Conservation (phyloP, 768 basidiomycete genomes). For the Auriscalpium orientale region DNA sequence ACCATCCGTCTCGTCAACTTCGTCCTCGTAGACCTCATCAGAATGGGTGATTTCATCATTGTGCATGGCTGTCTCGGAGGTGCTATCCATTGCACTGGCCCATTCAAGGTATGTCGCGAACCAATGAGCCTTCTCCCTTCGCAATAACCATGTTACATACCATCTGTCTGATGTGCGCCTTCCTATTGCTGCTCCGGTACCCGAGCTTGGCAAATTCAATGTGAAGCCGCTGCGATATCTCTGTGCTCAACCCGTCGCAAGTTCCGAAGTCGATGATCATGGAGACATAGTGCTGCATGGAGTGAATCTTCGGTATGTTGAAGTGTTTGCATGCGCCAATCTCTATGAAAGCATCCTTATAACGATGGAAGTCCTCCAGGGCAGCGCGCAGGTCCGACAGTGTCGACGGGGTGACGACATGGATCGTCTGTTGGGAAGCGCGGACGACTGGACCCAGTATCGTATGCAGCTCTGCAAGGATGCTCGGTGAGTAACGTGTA, state of each 20-base stretch:
- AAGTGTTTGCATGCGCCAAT: neutral
- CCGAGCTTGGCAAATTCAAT: constrained; percentile 24
- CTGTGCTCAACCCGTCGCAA: constrained; percentile 19
- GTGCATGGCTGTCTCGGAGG: too few species aligned
- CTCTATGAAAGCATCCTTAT: neutral
- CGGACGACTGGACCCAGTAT: too few species aligned
- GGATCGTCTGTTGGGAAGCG: too few species aligned
- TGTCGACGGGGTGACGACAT: too few species aligned
- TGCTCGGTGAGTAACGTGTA: too few species aligned
- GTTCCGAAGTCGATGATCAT: neutral
- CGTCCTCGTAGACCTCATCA: too few species aligned
- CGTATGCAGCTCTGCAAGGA: too few species aligned
- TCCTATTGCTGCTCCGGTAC: constrained; percentile 22
- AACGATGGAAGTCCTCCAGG: neutral
- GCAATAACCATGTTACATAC: constrained; percentile 19
- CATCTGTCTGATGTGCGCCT: constrained; percentile 25
- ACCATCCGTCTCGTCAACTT: too few species aligned
- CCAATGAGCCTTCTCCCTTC: neutral
- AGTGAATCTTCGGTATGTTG: neutral
- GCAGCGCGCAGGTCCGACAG: neutral
- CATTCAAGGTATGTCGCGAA: neutral
- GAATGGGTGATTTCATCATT: too few species aligned
- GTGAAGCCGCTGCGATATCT: constrained; percentile 24
- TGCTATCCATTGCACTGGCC: too few species aligned
- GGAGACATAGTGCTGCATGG: neutral